phyloP scores from a whole-genome alignment of 2,329 filamentous ascomycete species.

The Tolypocladium nubicola region DNA sequence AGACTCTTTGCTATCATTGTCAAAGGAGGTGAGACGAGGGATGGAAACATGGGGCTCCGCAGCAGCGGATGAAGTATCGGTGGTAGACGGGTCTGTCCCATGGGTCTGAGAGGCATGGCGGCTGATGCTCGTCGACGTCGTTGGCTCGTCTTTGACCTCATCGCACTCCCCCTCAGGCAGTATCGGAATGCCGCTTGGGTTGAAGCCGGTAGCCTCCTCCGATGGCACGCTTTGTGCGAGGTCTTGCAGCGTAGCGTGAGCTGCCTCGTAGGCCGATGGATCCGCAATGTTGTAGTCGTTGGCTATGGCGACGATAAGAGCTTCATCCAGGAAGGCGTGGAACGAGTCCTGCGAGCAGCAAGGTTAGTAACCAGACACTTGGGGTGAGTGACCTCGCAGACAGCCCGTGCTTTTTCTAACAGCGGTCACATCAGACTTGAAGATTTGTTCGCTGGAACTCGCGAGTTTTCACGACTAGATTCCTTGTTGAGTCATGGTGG shows the following conservation, averaged over 20 bases:
- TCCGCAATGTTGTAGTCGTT: constrained; percentile 59
- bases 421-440: background rate
- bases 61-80: constrained; percentile 15
- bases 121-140: constrained; percentile 15
- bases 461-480: background rate
- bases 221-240: constrained; percentile 52
- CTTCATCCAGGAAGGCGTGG: constrained; percentile 64
- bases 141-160: constrained; percentile 13
- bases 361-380: background rate
- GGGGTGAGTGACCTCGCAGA: background rate
- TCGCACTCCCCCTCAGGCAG: constrained; percentile 12
- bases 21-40: constrained; percentile 22
- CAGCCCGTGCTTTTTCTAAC: background rate
- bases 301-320: constrained; percentile 65
- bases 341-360: constrained; percentile 49
- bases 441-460: background rate
- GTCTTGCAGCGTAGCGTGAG: constrained; percentile 49
- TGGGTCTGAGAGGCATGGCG: constrained; percentile 14
- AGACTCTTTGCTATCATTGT: constrained; percentile 39
- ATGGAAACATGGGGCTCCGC: constrained; percentile 10
- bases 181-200: constrained; percentile 60
- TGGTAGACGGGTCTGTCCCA: constrained; percentile 13
- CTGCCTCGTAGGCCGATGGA: constrained; percentile 37
- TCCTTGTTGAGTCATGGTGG: background rate
- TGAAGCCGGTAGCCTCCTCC: constrained; percentile 69